phyloP scores from a whole-genome alignment of 2,329 filamentous ascomycete genomes.

The Beauveria brongniartii region DNA sequence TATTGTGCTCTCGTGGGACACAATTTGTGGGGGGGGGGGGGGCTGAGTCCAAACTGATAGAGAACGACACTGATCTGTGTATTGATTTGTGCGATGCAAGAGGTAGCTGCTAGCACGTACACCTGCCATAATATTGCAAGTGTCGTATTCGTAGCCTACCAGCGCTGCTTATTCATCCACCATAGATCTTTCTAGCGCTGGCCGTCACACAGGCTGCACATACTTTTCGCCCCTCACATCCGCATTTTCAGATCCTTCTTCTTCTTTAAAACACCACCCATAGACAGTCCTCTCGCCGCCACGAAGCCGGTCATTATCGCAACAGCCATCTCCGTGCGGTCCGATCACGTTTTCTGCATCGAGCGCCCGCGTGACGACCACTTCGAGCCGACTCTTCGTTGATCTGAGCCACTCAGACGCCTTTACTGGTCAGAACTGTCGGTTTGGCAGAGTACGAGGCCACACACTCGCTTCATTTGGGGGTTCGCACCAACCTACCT shows the following conservation, averaged over 20 bases:
- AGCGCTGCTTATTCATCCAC: constrained; percentile 2
- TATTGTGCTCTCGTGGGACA: not conserved
- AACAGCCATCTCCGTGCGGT: constrained; percentile 9
- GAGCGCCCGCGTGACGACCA: constrained; percentile 18
- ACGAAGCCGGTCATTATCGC: constrained; percentile 27
- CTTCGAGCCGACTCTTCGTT: constrained; percentile 30
- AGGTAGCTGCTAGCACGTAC: not conserved
- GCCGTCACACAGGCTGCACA: constrained; percentile 10
- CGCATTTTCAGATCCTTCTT: constrained; percentile 15
- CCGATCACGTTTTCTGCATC: constrained; percentile 14
- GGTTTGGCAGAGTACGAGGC: constrained; percentile 22
- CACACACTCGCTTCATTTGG: constrained; percentile 13
- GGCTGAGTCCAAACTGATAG: not conserved
- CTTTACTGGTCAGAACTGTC: constrained; percentile 51
- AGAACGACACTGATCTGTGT: not conserved
- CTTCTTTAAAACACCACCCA: constrained; percentile 20
- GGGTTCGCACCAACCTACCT: not conserved
- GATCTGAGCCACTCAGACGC: constrained; percentile 42
- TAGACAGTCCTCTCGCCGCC: constrained; percentile 24
- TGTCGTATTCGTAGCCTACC: not conserved
- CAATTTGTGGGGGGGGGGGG: not conserved
- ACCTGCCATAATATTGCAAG: not conserved
- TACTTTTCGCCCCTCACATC: constrained; percentile 9
- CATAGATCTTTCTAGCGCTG: not conserved
- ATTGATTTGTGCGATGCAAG: not conserved